phyloP scores from a whole-genome alignment of 208 protist genomes.

The Crithidia brevicula region DNA sequence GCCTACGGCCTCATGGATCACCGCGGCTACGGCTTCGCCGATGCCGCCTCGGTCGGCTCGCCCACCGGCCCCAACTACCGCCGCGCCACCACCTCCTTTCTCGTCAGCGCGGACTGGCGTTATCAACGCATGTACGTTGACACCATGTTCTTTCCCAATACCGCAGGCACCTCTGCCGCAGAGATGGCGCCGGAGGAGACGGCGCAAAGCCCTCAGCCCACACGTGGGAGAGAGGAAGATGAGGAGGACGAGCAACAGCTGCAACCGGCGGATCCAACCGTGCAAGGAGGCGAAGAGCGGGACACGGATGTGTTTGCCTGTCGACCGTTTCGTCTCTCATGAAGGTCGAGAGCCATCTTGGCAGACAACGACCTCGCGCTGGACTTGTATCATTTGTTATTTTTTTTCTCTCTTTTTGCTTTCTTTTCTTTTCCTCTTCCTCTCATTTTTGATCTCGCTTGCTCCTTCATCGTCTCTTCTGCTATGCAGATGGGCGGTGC shows the following conservation, averaged over 20 bases:
- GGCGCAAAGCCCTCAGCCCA: no score
- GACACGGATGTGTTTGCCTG: slow-evolving; percentile 23
- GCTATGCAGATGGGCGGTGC: no score
- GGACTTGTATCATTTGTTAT: neutral
- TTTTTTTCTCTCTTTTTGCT: neutral
- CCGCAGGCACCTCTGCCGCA: no score
- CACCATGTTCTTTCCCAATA: slow-evolving; percentile 41
- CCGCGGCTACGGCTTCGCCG: slow-evolving; percentile 22
- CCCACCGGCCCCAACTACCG: slow-evolving; percentile 41
- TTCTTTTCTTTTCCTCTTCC: neutral
- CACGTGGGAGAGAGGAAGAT: neutral
- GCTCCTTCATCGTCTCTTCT: neutral
- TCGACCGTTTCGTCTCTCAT: slow-evolving; percentile 1
- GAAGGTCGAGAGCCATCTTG: neutral
- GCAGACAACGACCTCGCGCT: no score
- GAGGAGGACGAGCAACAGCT: neutral
- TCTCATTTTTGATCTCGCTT: neutral
- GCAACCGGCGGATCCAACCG: neutral
- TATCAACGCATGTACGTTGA: slow-evolving; percentile 81
- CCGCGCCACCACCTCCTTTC: slow-evolving; percentile 57
- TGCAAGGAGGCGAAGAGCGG: no score
- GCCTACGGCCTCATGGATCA: slow-evolving; percentile 4
- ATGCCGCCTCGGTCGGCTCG: slow-evolving; percentile 9
- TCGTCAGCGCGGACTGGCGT: slow-evolving; percentile 70
- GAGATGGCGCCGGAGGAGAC: neutral